Percentiles rank a stretch among this genome's conserved stretches.
phyloP scores from a whole-genome alignment of 768 basidiomycete genomes.

The Amyloporia xantha region DNA sequence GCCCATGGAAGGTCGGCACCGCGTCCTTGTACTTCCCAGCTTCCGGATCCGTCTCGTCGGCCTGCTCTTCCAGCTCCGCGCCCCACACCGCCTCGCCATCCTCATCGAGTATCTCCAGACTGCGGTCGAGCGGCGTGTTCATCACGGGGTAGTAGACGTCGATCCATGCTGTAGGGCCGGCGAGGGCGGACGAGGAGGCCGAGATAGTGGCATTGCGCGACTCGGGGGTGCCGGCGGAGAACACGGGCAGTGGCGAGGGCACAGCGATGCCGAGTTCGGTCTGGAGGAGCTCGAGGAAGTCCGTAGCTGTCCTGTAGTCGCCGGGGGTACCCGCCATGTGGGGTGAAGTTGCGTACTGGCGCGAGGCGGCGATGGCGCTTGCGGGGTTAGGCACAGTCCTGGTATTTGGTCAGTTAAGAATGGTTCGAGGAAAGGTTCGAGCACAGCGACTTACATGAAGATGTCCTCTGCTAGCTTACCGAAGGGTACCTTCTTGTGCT shows the following conservation, averaged over 20 bases:
- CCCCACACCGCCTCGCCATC: slow-evolving; percentile 52
- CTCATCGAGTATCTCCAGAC: slow-evolving; percentile 56
- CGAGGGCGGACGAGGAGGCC: slow-evolving; percentile 33
- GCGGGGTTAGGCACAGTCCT: slow-evolving; percentile 47
- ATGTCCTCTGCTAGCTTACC: slow-evolving; percentile 36
- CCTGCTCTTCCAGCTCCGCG: slow-evolving; percentile 69
- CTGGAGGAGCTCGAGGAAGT: slow-evolving; percentile 64
- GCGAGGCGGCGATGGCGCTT: slow-evolving; percentile 45
- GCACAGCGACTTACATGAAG: slow-evolving; percentile 37
- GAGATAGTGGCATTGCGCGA: slow-evolving; percentile 64
- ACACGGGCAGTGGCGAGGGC: slow-evolving; percentile 47
- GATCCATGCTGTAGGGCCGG: slow-evolving; percentile 66
- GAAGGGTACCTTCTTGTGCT: slow-evolving; percentile 20
- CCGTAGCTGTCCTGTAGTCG: slow-evolving; percentile 57
- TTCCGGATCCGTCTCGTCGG: slow-evolving; percentile 67
- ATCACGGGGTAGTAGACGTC: slow-evolving; percentile 85
- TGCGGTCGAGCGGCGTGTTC: slow-evolving; percentile 68
- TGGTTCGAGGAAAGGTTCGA: background rate
- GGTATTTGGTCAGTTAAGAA: background rate
- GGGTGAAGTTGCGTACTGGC: slow-evolving; percentile 44
- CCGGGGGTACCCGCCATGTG: slow-evolving; percentile 54
- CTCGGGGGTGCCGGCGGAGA: slow-evolving; percentile 57
- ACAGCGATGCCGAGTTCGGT: slow-evolving; percentile 48
- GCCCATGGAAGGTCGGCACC: slow-evolving; percentile 82
- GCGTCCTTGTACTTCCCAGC: slow-evolving; percentile 59